Evolutionary conservation across 2,329 filamentous ascomycete species (phyloP).

Genomic region (Apiospora pterosperma): DNA sequence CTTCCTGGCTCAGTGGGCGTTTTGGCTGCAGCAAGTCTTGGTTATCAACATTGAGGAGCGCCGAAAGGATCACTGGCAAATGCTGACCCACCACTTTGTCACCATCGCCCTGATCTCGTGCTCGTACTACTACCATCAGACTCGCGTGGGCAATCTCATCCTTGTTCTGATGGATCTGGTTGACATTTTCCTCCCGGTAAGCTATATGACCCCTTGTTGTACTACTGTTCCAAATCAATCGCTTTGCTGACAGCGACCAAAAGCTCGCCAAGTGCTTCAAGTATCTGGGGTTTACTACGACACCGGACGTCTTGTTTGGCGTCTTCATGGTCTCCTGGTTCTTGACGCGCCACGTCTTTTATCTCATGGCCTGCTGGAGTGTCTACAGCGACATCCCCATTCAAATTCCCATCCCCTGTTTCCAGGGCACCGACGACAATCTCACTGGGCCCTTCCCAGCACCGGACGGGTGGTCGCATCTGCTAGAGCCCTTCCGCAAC

Average conservation of each 20-base stretch:
- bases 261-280: constrained; percentile 91
- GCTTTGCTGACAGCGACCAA: constrained; percentile 10
- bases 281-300: constrained; percentile 71
- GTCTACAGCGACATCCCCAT: constrained; percentile 64
- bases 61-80: constrained; percentile 92
- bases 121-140: constrained; percentile 85
- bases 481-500: constrained; percentile 71
- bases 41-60: constrained; percentile 93
- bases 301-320: constrained; percentile 81
- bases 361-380: constrained; percentile 77
- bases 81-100: constrained; percentile 92
- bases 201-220: constrained; percentile 27
- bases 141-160: constrained; percentile 83
- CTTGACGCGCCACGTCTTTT: constrained; percentile 76
- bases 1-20: constrained; percentile 83
- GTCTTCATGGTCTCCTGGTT: constrained; percentile 87
- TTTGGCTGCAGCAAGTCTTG: constrained; percentile 91
- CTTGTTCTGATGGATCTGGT: constrained; percentile 92
- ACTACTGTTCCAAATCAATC: too few relatives aligned
- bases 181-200: constrained; percentile 81
- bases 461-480: constrained; percentile 52
- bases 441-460: constrained; percentile 53
- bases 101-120: constrained; percentile 77
- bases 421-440: constrained; percentile 53
- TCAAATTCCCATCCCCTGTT: constrained; percentile 69